Conservation (phyloP, 768 basidiomycete species). For the Lactarius akahatsu region DNA sequence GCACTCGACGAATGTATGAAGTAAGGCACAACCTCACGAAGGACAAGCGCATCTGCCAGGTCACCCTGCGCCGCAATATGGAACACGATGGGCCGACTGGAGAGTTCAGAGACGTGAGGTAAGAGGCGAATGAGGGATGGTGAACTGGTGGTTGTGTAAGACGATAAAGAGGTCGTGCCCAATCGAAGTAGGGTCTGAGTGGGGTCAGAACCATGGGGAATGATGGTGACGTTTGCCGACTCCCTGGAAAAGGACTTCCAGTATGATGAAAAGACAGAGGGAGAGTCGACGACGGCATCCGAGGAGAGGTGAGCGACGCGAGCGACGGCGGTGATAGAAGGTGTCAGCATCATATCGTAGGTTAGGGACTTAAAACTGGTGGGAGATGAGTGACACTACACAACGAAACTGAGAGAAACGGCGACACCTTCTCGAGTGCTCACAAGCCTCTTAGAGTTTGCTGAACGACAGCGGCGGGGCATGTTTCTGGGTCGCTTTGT, state of each 20-base stretch:
- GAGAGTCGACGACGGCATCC: conserved; percentile 59
- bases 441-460: background rate
- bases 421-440: background rate
- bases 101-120: conserved; percentile 66
- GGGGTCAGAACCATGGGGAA: conserved; percentile 67
- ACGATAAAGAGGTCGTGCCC: conserved; percentile 45
- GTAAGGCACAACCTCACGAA: conserved; percentile 78
- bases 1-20: conserved; percentile 74
- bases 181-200: conserved; percentile 56
- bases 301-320: conserved; percentile 73
- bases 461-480: background rate
- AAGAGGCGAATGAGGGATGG: conserved; percentile 60
- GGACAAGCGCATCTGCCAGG: conserved; percentile 70
- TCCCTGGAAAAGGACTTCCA: conserved; percentile 35
- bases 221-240: conserved; percentile 44
- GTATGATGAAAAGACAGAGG: conserved; percentile 45
- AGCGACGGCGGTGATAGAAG: conserved; percentile 47
- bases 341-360: conserved; percentile 14
- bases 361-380: background rate
- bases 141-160: conserved; percentile 55
- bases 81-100: conserved; percentile 62
- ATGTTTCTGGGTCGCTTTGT: background rate
- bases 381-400: background rate
- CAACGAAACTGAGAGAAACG: background rate
- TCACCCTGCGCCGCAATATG: conserved; percentile 67